Evolutionary conservation across 495 filamentous ascomycete species (phyloP).

Genomic region (Stereocaulon alpinum): DNA sequence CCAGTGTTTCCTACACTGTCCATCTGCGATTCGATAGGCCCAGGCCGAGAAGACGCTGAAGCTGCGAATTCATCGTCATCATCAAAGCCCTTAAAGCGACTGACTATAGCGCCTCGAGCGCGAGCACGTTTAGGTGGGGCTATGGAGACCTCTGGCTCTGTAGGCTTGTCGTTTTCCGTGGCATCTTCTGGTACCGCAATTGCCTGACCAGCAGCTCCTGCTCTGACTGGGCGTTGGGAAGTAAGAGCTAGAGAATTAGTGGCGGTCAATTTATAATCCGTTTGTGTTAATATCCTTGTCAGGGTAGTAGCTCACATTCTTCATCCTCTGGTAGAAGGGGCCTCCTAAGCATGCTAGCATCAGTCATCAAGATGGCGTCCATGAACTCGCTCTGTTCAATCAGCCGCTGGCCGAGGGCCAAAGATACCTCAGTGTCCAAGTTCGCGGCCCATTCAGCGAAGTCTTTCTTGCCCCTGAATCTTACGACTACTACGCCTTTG

Average conservation of each 20-base stretch:
- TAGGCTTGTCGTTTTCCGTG: neutral
- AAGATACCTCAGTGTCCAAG: conserved; percentile 54
- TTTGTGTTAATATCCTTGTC: neutral
- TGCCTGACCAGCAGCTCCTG: neutral
- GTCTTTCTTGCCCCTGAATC: conserved; percentile 53
- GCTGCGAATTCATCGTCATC: conserved; percentile 27
- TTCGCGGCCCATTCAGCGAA: conserved; percentile 59
- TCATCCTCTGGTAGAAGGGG: conserved; percentile 41
- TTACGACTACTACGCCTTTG: conserved; percentile 69
- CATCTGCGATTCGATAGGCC: conserved; percentile 6
- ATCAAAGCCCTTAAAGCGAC: conserved; percentile 67
- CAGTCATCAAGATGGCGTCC: conserved; percentile 72
- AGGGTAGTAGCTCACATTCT: conserved; percentile 5
- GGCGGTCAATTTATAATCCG: neutral
- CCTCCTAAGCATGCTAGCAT: conserved; percentile 58
- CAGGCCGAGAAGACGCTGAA: conserved; percentile 9
- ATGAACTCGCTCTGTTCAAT: conserved; percentile 90
- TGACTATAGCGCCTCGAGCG: conserved; percentile 33
- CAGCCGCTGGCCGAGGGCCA: conserved; percentile 64
- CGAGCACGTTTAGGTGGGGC: conserved; percentile 11
- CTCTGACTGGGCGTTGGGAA: neutral
- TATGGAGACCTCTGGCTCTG: conserved; percentile 7
- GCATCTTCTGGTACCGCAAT: neutral
- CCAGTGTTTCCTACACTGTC: neutral
- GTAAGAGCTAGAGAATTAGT: too few relatives aligned